Base-by-base conservation (phyloP, 441 rosid species). In the Brassica hybrid region DNA sequence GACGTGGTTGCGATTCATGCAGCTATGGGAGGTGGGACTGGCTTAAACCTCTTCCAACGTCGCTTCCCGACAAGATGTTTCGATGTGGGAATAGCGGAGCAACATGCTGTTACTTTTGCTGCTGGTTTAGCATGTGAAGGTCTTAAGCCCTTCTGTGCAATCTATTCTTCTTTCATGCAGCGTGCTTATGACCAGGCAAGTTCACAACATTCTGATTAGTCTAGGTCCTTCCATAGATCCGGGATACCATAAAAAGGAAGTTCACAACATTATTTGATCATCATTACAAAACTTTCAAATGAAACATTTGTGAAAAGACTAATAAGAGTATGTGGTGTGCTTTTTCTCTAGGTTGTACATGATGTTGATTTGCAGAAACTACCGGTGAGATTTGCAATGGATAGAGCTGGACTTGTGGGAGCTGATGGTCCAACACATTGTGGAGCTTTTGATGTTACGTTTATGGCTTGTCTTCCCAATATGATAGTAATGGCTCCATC, bases 1-100 rank as follows among this genome's bases (percentile, higher is more conserved):
- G 84, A 89, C 71, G 77, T 94, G 41, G 90, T 94, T 76, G 98
- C 97, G 17, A 92, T 94, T 63, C 98, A 94, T 84, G 97, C 98
- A 69, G 98, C 98, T n/a, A 94, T 94, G 98, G 98, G 98, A 85
- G 98, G 98, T 59, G 98, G 98, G 41, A 94, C 97, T 0, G 98
- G 97, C 14, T 73, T 94, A 65, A 94, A 92, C 68, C 88, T 86
- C 62, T 94, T 94, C 81, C 97, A 83, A 45, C 93, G 92, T 13
- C 97, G 92, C 5, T 94, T 92, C 76, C 98, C 97, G 5, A 70
- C 85, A 14, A 81, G 95, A 81, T 94, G 98, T 81, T 94, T 94
- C 0, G 97, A 94, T 79, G 98, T 94, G 0, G 98, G 98, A 27
- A 94, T 94, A 13, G 97, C 97, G 0, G 98, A 94, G 77, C 98